These are phyloP conservation scores for Fusarium sulawesiense DNA, from an alignment of 2,329 filamentous ascomycete species.

Conservation along the genomic window DNA sequence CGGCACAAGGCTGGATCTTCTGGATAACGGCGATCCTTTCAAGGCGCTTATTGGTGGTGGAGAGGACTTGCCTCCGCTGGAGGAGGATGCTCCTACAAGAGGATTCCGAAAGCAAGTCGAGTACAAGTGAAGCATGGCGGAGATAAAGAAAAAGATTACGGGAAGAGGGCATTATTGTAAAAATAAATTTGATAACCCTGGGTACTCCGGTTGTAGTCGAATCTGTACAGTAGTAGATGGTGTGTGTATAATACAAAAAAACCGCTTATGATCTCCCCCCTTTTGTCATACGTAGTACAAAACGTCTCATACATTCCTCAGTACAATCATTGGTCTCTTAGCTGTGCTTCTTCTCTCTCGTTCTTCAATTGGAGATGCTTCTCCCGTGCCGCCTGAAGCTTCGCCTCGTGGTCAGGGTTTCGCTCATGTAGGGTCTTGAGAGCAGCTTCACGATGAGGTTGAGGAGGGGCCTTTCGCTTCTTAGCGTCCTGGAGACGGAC, in stretches of 20 bases:
- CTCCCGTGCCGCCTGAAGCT: conserved; percentile 61
- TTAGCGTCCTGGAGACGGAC: conserved; percentile 91
- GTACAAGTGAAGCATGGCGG: conserved; percentile 42
- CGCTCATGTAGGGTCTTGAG: conserved; percentile 58
- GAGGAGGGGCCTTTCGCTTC: conserved; percentile 76
- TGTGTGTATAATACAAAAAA: conserved; percentile 56
- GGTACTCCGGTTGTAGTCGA: conserved; percentile 45
- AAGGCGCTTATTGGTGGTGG: conserved; percentile 60
- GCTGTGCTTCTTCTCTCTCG: conserved; percentile 51
- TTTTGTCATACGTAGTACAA: conserved; percentile 40
- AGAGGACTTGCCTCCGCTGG: conserved; percentile 51
- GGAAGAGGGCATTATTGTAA: conserved; percentile 9
- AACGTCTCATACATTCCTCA: conserved; percentile 45
- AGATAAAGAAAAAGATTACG: conserved; percentile 1
- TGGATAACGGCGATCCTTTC: conserved; percentile 80
- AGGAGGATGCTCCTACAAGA: conserved; percentile 55
- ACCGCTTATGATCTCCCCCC: conserved; percentile 47
- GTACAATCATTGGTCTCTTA: conserved; percentile 35
- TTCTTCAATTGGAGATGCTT: conserved; percentile 67
- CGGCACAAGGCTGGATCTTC: conserved; percentile 73
- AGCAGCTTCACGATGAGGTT: conserved; percentile 61
- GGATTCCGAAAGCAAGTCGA: conserved; percentile 64
- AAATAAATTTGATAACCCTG: conserved; percentile 38
- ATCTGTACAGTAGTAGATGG: conserved; percentile 49
- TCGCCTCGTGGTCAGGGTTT: conserved; percentile 59